A percentile compares a stretch with the other conserved stretches of the same genome.
These are phyloP conservation scores for Fusarium metavorans DNA, from an alignment of 2,329 filamentous ascomycete species.

Conservation along the genomic window DNA sequence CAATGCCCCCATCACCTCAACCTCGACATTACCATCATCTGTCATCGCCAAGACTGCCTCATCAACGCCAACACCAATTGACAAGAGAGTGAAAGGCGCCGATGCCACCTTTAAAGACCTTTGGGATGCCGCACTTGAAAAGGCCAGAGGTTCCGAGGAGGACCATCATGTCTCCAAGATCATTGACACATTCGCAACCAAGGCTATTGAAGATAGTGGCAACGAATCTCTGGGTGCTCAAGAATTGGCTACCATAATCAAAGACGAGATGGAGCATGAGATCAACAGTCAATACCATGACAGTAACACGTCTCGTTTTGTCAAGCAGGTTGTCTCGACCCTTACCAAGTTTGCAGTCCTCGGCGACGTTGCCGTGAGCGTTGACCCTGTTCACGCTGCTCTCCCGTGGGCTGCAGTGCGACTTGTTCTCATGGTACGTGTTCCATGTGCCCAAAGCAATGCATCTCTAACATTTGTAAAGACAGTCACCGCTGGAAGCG, in stretches of 20 bases:
- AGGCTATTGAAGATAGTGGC: background rate
- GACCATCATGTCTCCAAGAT: background rate
- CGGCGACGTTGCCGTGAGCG: background rate
- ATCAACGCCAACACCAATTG: background rate
- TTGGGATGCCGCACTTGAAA: background rate
- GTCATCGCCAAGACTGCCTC: background rate
- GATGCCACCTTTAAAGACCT: background rate
- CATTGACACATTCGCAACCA: background rate
- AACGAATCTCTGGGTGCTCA: background rate
- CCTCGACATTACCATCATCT: background rate
- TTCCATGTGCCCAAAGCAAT: background rate
- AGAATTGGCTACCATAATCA: background rate
- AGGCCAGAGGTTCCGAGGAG: background rate
- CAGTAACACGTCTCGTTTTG: background rate
- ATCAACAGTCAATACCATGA: background rate
- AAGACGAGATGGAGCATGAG: background rate
- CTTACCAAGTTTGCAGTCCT: background rate
- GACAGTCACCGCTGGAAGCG: background rate
- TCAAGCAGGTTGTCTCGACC: background rate
- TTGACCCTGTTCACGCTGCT: background rate
- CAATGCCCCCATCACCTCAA: background rate
- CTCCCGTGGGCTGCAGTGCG: background rate
- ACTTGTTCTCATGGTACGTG: background rate
- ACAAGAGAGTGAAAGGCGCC: background rate
- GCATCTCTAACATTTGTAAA: background rate